phyloP scores from a whole-genome alignment of 257 asterid species.

The Solanum microdontum region DNA sequence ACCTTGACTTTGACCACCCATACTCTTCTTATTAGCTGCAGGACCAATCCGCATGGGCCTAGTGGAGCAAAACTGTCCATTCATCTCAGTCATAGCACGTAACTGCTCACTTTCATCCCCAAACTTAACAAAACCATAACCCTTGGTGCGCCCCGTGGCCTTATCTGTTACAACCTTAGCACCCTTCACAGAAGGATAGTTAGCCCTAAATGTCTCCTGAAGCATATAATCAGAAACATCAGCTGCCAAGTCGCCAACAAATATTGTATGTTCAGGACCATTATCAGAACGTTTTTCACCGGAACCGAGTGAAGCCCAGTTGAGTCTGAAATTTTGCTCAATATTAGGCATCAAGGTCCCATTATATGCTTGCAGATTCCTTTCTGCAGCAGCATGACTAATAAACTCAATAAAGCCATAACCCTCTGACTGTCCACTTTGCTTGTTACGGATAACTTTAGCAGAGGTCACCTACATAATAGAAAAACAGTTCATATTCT shows the following conservation, averaged over 20 bases:
- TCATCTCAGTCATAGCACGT: constrained; percentile 82
- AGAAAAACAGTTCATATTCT: not conserved
- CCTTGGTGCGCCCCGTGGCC: constrained; percentile 76
- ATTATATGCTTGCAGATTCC: constrained; percentile 46
- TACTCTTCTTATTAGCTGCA: constrained; percentile 68
- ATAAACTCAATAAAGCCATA: constrained; percentile 78
- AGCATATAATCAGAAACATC: constrained; percentile 68
- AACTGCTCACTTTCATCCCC: constrained; percentile 77
- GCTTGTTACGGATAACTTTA: constrained; percentile 71
- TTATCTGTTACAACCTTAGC: constrained; percentile 80
- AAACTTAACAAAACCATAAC: constrained; percentile 79
- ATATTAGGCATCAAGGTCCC: constrained; percentile 56
- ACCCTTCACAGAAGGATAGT: constrained; percentile 64
- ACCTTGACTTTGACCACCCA: constrained; percentile 48
- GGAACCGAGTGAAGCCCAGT: constrained; percentile 78
- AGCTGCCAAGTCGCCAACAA: constrained; percentile 89
- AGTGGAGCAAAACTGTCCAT: constrained; percentile 63
- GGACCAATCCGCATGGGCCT: constrained; percentile 94
- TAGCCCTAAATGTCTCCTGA: constrained; percentile 56
- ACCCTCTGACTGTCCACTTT: constrained; percentile 63
- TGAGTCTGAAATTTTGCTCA: constrained; percentile 52
- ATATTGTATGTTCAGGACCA: constrained; percentile 56
- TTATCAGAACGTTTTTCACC: constrained; percentile 68
- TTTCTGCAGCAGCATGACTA: constrained; percentile 53
- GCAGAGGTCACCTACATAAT: constrained; percentile 36